Base-by-base conservation (phyloP, 208 protist species). In the Leishmania lainsoni region DNA sequence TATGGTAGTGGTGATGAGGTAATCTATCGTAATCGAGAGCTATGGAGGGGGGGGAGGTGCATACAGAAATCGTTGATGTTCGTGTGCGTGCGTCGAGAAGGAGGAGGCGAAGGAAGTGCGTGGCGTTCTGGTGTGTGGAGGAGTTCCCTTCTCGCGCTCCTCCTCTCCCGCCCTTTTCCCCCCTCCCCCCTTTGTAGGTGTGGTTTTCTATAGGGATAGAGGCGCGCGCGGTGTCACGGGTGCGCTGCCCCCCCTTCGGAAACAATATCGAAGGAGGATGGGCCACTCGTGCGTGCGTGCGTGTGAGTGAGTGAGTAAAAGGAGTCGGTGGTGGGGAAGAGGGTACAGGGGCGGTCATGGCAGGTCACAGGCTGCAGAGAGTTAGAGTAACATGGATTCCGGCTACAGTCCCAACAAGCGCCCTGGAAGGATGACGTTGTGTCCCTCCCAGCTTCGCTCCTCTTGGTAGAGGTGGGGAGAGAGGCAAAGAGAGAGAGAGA, bases 301-400 rank as follows among this genome's bases (percentile, higher is more conserved):
- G 76, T 54, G 74, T 77, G 72, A 49, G 72, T 77, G 72, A 49
- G 72, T n/a, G 51, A 42, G 42, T 17, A 56, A n/a, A 39, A 69
- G n/a, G 70, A 3, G 70, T 17, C 3, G 45, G 56, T 56, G 16
- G 12, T 20, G 48, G 26, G 26, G 3, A n/a, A 48, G 14, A 22
- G 32, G 48, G 8, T 58, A 17, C 35, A 10, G 29, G 35, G 69
- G 45, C 9, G 32, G 39, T 49, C 17, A 45, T 45, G 6, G 66
- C 20, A 4, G 9, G 22, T 10, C 39, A 49, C 42, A 29, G 39
- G 14, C 39, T 29, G 22, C 66, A 72, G 66, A 51, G 66, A 16
- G 61, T 39, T 20, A 14, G 29, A 39, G 29, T 14, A 6, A 42
- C 61, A 68, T 68, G 12, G 12, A 26, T 68, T 32, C 12, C 9